These are phyloP conservation scores for Bolboschoenus planiculmis DNA, from an alignment of 176 grass and related monocot genomes.

Conservation along the genomic window DNA sequence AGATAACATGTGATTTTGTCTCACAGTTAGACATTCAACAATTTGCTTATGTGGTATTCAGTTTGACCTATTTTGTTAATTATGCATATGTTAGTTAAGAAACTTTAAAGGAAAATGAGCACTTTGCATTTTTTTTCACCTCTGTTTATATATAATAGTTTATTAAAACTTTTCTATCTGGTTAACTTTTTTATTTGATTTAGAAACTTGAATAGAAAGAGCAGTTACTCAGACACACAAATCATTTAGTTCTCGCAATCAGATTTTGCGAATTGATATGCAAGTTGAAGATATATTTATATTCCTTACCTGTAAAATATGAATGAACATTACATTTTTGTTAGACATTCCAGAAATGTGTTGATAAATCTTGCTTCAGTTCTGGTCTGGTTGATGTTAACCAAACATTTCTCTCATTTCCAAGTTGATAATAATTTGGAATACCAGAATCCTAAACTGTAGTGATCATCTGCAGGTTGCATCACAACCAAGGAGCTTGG, in stretches of 20 bases:
- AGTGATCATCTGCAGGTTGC: slow-evolving; percentile 46
- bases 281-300: neutral
- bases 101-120: neutral
- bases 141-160: neutral
- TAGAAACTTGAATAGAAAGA: neutral
- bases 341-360: neutral
- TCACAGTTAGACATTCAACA: neutral
- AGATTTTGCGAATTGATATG: neutral
- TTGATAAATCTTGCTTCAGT: too few relatives aligned
- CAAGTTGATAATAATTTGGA: neutral
- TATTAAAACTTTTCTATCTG: neutral
- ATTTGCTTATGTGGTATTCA: neutral
- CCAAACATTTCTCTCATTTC: neutral
- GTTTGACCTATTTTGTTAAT: neutral
- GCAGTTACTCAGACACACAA: too few relatives aligned
- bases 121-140: neutral
- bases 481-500: slow-evolving; percentile 97
- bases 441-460: neutral
- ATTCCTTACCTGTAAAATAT: too few relatives aligned
- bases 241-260: neutral
- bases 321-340: neutral
- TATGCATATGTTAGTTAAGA: neutral
- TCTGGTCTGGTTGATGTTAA: neutral
- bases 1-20: neutral
- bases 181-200: neutral